Evolutionary conservation across 306 rosid genomes (phyloP), one percentile per base, ranked within the genome.

Genomic region (Quercus parvula): DNA sequence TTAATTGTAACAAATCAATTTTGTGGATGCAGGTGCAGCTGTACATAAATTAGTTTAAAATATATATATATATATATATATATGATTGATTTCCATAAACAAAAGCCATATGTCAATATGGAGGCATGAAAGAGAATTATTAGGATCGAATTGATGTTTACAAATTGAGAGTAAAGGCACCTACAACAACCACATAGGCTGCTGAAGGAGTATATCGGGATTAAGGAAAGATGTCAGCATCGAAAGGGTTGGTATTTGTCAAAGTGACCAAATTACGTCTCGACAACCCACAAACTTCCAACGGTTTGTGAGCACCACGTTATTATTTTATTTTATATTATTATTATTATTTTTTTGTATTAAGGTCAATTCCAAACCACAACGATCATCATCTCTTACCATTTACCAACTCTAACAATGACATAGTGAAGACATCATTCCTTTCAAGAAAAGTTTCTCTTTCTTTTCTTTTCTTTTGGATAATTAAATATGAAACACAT

Each of bases 271-370:
- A 30, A 24, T 57, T 72, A 58, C 79, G 75, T 72, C 17, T 71
- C 75, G 80, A 84, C 84, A 84, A 84, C 81, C 81, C 77, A 71
- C 52, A 75, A 61, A 10, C 11, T 52, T 6, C 52, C 25, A 15
- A 13, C 17, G 20, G 41, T 35, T 8, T 6, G 8, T 6, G 41
- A 6, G 8, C 8, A 35, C 41, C 41, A 35, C 41, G 9, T 35
- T 6, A 6, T 5, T 35, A 35, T 35, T 35, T 33, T 33, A 5
- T 33, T 31, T 4, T 31, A 31, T 31, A 4, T 31, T 33, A 5
- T 4, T 28, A 28, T 28, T 28, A 2, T 28, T 30, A 4, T 35
- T 35, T 35, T 1, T 35, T 35, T 35, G 41, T 35, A 35, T 35
- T 6, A 35, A 35, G 41, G 6, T 8, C 41, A 35, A 9, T 71